Percentiles rank a stretch among this genome's conserved stretches.
These are phyloP conservation scores for Fusarium albosuccineum DNA, from an alignment of 2,329 filamentous ascomycete species.

Conservation along the genomic window DNA sequence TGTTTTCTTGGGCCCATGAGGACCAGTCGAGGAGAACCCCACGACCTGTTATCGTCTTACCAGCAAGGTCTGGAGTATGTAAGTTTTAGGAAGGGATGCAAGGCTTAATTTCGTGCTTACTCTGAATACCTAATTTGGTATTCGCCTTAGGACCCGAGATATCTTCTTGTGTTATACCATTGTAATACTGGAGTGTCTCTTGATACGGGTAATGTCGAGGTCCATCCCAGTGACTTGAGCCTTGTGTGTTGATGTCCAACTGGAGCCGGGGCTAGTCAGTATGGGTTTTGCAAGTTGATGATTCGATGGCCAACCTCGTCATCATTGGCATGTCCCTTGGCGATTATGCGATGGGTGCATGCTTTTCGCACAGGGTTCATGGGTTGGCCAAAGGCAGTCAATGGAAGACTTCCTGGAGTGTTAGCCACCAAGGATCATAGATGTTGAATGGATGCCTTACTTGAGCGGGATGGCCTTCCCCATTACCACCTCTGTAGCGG, in stretches of 20 bases:
- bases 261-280: background rate
- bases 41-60: background rate
- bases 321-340: conserved; percentile 1
- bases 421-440: background rate
- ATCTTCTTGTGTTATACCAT: background rate
- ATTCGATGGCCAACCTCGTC: background rate
- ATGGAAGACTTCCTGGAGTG: background rate
- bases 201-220: background rate
- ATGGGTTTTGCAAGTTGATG: too few relatives aligned
- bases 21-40: background rate
- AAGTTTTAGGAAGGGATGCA: too few relatives aligned
- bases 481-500: background rate
- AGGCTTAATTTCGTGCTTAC: too few relatives aligned
- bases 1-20: background rate
- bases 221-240: background rate
- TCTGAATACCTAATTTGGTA: background rate
- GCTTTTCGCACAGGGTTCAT: background rate
- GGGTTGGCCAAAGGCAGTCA: background rate
- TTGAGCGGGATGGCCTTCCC: background rate
- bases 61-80: background rate
- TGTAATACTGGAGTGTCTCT: background rate
- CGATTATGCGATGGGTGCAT: background rate
- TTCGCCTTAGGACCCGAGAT: background rate
- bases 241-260: background rate
- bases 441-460: background rate